Evolutionary conservation across 1,284 basidiomycete species (phyloP), one percentile per base, ranked within the genome.

Genomic region (Trichosporon asahii): DNA sequence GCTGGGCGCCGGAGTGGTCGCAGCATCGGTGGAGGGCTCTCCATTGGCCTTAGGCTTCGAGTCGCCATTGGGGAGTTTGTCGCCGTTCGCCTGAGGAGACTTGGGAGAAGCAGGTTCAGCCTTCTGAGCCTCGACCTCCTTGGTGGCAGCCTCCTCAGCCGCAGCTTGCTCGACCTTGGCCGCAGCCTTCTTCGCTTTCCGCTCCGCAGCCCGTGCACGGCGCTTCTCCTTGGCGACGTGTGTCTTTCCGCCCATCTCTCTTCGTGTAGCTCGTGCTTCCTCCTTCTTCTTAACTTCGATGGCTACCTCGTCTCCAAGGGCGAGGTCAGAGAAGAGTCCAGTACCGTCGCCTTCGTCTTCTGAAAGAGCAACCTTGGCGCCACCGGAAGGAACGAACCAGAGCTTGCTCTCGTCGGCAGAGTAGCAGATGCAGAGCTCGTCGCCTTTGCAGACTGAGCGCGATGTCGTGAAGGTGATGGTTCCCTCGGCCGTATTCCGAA

Each of bases 381-480:
- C 35, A 18, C 65, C 67, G 0, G 31, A 67, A 11, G 80, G 80
- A 2, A 76, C 71, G 68, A 82, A 84, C 81, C 82, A 83, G 49
- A 84, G 68, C 72, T 83, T 83, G 29, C 74, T 75, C 70, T 84
- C 82, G 68, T 84, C 82, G 6, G 80, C 82, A 0, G 78, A 74
- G 69, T 81, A 84, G 70, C 79, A 81, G 65, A 83, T 82, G 66
- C 77, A 81, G 33, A 83, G 74, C 72, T 83, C 80, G 60, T 83
- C 82, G 18, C 74, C 77, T 15, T 74, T 35, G 9, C 73, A 57
- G 15, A 84, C 75, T 12, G 66, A 40, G 25, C 75, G 73, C 2
- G 76, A 71, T 0, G 82, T 78, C 9, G 75, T 65, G 72, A 83
- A 83, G 14, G 73, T 72, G 44, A 83, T 79, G 1, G 80, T 79